A percentile compares a stretch with the other conserved stretches of the same genome.
Conservation (phyloP, 345 rosid species). For the Eucalyptus victrix region DNA sequence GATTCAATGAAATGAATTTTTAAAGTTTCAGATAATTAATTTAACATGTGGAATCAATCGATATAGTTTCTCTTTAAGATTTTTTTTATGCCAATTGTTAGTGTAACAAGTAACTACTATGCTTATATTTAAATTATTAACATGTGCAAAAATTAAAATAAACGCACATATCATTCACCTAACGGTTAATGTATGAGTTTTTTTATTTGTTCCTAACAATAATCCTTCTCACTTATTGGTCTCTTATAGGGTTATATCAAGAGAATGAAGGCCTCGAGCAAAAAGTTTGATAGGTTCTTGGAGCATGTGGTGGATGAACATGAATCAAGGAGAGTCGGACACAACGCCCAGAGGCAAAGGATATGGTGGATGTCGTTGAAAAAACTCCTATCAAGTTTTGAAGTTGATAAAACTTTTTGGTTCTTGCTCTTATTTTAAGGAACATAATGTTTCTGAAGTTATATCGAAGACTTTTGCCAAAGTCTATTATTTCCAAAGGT, state of each 20-base stretch:
- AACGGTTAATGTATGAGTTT: background rate
- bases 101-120: background rate
- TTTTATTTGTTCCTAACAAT: background rate
- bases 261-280: slow-evolving; percentile 3
- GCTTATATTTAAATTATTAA: background rate
- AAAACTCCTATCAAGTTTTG: too few relatives aligned
- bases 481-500: too few relatives aligned
- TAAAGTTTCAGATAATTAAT: too few relatives aligned
- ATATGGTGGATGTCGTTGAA: background rate
- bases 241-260: background rate
- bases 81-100: too few relatives aligned
- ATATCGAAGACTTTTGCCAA: background rate
- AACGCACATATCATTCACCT: background rate
- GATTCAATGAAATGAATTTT: background rate
- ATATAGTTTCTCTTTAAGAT: background rate
- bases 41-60: too few relatives aligned
- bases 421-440: background rate
- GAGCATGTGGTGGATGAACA: background rate
- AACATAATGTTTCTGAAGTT: background rate
- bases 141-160: background rate
- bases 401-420: too few relatives aligned
- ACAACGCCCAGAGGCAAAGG: background rate
- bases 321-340: background rate
- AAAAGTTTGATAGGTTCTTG: background rate
- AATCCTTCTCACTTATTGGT: background rate